Percentiles rank a stretch among this genome's conserved stretches.
Conservation (phyloP, 495 filamentous ascomycete species). For the Hapsidospora chrysogenum region DNA sequence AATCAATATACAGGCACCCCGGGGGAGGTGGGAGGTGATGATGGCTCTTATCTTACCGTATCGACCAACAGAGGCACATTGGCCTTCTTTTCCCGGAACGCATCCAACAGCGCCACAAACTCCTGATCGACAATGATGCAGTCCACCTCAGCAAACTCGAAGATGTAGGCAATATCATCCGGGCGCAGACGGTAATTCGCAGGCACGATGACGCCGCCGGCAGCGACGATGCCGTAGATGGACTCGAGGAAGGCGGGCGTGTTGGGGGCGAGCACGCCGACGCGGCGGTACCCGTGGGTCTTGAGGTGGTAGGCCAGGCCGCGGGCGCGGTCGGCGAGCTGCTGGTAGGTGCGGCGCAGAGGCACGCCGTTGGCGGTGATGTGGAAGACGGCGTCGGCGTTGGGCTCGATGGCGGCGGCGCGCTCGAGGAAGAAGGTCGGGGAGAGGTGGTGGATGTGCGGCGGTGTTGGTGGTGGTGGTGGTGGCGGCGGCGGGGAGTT, state of each 20-base stretch:
- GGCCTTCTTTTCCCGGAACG: constrained; percentile 40
- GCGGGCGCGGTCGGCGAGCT: constrained; percentile 67
- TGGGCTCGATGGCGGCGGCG: constrained; percentile 78
- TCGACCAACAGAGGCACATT: constrained; percentile 59
- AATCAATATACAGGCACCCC: too few relatives aligned
- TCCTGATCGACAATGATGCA: constrained; percentile 79
- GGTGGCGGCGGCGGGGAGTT: constrained; percentile 10
- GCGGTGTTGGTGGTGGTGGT: constrained; percentile 27
- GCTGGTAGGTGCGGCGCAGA: constrained; percentile 58
- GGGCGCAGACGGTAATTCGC: constrained; percentile 84
- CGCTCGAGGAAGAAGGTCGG: constrained; percentile 82
- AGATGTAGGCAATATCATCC: constrained; percentile 82
- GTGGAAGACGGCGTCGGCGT: constrained; percentile 79
- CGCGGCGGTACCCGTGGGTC: constrained; percentile 48
- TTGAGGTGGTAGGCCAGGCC: constrained; percentile 77
- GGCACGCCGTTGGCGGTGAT: constrained; percentile 57
- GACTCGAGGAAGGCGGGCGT: constrained; percentile 87
- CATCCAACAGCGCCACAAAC: constrained; percentile 49
- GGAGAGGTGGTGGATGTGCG: constrained; percentile 62
- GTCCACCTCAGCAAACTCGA: constrained; percentile 71
- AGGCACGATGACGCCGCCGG: constrained; percentile 62
- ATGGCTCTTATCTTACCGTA: too few relatives aligned
- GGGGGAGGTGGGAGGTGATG: too few relatives aligned
- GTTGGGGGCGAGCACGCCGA: constrained; percentile 75
- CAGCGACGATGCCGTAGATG: constrained; percentile 78